Conservation (phyloP, 2,329 filamentous ascomycete genomes). For the Calonectria leucothoes region DNA sequence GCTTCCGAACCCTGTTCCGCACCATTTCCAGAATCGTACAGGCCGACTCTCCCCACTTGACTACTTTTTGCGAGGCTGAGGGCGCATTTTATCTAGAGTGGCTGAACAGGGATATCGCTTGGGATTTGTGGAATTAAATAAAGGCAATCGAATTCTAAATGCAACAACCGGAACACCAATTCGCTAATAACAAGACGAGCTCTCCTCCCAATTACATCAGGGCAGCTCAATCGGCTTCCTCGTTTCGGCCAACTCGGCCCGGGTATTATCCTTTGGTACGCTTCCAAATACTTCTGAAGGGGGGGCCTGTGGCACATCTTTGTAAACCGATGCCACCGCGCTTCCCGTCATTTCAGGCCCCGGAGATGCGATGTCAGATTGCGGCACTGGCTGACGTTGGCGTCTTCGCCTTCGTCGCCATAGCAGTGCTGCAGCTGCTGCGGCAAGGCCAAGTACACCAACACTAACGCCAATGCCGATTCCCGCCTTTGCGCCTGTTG, state of each 20-base stretch:
- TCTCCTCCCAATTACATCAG: background rate
- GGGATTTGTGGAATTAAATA: background rate
- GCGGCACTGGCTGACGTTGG: background rate
- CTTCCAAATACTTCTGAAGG: background rate
- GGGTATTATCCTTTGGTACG: background rate
- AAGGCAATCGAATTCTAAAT: too few species aligned
- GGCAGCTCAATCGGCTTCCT: background rate
- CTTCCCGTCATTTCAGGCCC: background rate
- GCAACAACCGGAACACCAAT: background rate
- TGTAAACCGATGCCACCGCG: background rate
- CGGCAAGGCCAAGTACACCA: background rate
- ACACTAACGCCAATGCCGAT: background rate
- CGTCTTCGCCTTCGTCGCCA: background rate
- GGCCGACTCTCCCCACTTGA: too few species aligned
- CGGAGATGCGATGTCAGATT: background rate
- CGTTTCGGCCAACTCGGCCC: background rate
- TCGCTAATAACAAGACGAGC: background rate
- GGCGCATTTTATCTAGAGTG: too few species aligned
- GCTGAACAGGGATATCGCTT: too few species aligned
- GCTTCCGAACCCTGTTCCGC: too few species aligned
- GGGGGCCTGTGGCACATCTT: background rate
- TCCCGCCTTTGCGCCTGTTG: background rate
- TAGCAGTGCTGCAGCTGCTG: background rate
- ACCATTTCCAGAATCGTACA: too few species aligned
- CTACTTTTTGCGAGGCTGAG: too few species aligned